A percentile compares a stretch with the other conserved stretches of the same genome.
These are phyloP conservation scores for Xylaria nigripes DNA, from an alignment of 495 filamentous ascomycete species.

Conservation along the genomic window DNA sequence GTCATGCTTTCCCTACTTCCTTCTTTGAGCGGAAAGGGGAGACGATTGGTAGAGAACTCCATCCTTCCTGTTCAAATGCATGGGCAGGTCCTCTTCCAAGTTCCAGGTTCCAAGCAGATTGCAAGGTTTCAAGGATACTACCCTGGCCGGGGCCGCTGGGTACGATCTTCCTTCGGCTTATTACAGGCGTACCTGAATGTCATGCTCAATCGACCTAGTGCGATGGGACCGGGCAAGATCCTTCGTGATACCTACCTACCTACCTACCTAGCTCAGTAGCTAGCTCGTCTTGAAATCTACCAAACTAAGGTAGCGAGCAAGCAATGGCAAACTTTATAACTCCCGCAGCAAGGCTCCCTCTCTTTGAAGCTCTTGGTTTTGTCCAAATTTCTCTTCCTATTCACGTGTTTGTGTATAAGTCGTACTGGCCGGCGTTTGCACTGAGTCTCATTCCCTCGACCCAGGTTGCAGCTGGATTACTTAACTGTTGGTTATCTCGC, in stretches of 20 bases:
- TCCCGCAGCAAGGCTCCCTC: too few relatives aligned
- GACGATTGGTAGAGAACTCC: neutral
- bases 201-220: conserved; percentile 8
- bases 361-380: neutral
- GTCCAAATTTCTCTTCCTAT: neutral
- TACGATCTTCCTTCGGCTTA: too few relatives aligned
- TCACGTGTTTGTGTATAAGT: conserved; percentile 1
- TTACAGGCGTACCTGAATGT: too few relatives aligned
- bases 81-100: neutral
- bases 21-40: conserved; percentile 3
- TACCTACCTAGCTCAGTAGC: too few relatives aligned
- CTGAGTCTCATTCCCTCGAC: neutral
- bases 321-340: too few relatives aligned
- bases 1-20: neutral
- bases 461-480: neutral
- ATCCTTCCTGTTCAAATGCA: neutral
- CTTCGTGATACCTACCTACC: too few relatives aligned
- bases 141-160: neutral
- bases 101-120: neutral
- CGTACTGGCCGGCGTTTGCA: neutral
- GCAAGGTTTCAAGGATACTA: neutral
- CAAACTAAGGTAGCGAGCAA: too few relatives aligned
- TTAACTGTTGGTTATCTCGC: neutral
- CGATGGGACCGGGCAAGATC: neutral
- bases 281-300: too few relatives aligned